These are phyloP conservation scores for Rutstroemia sp. DNA, from an alignment of 2,329 filamentous ascomycete species.

Conservation along the genomic window DNA sequence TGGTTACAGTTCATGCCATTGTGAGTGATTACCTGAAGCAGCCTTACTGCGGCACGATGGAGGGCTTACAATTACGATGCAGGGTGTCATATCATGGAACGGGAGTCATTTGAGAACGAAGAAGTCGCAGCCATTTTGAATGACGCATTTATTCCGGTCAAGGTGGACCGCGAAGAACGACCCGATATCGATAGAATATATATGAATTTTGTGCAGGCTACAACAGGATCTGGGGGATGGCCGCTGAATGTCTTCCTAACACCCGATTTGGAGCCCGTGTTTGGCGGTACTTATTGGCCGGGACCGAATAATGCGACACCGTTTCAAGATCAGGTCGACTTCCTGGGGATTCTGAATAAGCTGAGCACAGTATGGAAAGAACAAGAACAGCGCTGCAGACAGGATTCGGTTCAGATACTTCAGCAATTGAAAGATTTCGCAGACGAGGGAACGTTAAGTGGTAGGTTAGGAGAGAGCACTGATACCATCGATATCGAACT, in stretches of 20 bases:
- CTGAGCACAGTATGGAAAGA: slow-evolving; percentile 69
- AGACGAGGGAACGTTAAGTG: slow-evolving; percentile 68
- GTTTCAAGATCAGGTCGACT: slow-evolving; percentile 59
- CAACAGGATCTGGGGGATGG: slow-evolving; percentile 86
- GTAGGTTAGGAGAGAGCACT: slow-evolving; percentile 35
- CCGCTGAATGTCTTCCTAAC: slow-evolving; percentile 96
- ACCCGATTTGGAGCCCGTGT: slow-evolving; percentile 85
- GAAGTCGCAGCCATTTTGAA: slow-evolving; percentile 80
- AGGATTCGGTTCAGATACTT: slow-evolving; percentile 77
- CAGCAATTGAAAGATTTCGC: slow-evolving; percentile 79
- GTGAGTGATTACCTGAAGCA: slow-evolving; percentile 43
- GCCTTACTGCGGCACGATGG: neutral
- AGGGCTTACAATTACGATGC: neutral
- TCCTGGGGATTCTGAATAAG: slow-evolving; percentile 76
- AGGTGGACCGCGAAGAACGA: slow-evolving; percentile 88
- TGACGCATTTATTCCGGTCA: slow-evolving; percentile 79
- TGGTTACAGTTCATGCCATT: slow-evolving; percentile 92
- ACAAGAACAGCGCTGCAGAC: slow-evolving; percentile 74
- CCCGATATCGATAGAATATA: slow-evolving; percentile 94
- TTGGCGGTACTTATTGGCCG: slow-evolving; percentile 95
- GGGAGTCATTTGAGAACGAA: slow-evolving; percentile 81
- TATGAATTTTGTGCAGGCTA: slow-evolving; percentile 96
- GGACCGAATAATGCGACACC: slow-evolving; percentile 34
- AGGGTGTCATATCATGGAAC: slow-evolving; percentile 87
- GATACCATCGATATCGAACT: slow-evolving; percentile 83